phyloP scores from a whole-genome alignment of 148 eudicot genomes.

The Cornus suecica region DNA sequence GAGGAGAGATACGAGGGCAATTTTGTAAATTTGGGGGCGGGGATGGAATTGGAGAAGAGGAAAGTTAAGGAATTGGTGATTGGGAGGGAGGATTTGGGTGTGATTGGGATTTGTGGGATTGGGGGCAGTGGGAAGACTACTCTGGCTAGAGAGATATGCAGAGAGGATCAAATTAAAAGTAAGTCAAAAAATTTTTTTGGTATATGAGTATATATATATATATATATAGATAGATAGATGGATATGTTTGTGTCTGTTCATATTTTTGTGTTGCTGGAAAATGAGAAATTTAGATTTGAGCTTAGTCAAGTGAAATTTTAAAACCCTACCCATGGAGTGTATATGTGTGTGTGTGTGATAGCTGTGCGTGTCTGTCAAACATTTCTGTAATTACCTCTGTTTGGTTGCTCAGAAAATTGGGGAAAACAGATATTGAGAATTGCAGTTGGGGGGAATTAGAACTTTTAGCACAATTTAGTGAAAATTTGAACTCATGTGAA shows the following conservation, averaged over 20 bases:
- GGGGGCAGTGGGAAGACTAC: conserved; percentile 96
- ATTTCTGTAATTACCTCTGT: no score
- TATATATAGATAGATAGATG: background rate
- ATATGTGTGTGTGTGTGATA: no score
- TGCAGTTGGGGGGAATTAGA: no score
- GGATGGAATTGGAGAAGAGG: conserved; percentile 60
- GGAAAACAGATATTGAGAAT: no score
- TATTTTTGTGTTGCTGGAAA: background rate
- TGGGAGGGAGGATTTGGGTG: conserved; percentile 31
- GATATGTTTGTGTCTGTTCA: background rate
- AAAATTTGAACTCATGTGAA: no score
- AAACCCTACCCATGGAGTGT: no score
- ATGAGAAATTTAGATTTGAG: background rate
- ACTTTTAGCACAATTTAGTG: no score
- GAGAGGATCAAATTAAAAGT: conserved; percentile 61
- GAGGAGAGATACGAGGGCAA: conserved; percentile 42
- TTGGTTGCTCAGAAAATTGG: no score
- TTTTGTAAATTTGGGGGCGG: conserved; percentile 44
- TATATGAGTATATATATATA: background rate
- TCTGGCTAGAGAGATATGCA: conserved; percentile 60
- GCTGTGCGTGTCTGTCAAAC: no score
- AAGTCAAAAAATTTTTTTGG: conserved; percentile 9
- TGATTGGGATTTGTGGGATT: conserved; percentile 73
- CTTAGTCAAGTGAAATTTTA: no score
- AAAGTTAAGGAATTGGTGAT: conserved; percentile 71